Evolutionary conservation across 129 eudicot species (phyloP), one percentile per base, ranked within the genome.

Genomic region (Pulicaria dysenterica): DNA sequence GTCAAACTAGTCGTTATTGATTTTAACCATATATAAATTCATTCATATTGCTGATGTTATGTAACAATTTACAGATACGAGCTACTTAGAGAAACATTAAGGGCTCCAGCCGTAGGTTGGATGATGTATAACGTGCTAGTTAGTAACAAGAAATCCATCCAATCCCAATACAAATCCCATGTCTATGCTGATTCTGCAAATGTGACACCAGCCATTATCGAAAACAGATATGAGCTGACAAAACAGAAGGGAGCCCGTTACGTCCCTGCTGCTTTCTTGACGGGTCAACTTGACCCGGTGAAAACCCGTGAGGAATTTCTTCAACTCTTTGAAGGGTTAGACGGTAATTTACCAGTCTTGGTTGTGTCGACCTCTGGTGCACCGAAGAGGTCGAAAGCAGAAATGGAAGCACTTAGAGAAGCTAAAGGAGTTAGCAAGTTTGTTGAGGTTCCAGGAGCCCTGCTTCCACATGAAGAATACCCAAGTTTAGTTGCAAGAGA

Each of bases 21-120:
- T 24, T 24, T 24, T 24, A 24, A 24, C 31, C 44, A 66, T 31
- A 44, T 65, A 9, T 67, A 36, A 11, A 24, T 56, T 11, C 16
- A 42, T 53, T 53, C 39, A 67, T 15, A 43, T 31, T 67, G n/a
- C 63, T 73, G 41, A 39, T 46, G 47, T 74, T 13, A 3, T 76
- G 31, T 0, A 40, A 50, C 36, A 44, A 64, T 64, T 56, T 72
- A 71, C 69, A 93, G 98, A 80, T 93, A 90, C 34, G 95, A 89
- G 59, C 73, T 93, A 8, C 91, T 93, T 24, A 90, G 98, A 73
- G 95, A 83, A 55, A 93, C 96, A 5, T 58, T 93, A 73, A 66
- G 98, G 77, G 93, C 98, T 31, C 96, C 98, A 6, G 98, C 88
- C 2, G 80, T 93, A 5, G 98, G 98, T 58, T 93, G 98, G 98